phyloP scores from a whole-genome alignment of 202 grass and related monocot species.

The Schoenoplectus triqueter region DNA sequence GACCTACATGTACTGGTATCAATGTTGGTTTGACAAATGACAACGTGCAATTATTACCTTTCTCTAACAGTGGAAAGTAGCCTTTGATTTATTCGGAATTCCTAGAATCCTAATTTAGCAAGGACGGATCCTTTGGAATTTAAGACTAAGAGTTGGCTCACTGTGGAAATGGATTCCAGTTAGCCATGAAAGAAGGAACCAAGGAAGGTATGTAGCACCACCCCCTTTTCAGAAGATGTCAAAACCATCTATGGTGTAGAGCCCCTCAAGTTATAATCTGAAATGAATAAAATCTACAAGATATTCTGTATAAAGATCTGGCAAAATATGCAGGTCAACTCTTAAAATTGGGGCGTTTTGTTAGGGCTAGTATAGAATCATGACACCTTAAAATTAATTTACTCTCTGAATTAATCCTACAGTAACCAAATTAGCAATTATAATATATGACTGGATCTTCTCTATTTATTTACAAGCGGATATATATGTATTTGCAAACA shows the following conservation, averaged over 20 bases:
- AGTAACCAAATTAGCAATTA: background rate
- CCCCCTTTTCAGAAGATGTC: background rate
- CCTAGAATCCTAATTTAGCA: background rate
- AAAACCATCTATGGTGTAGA: constrained; percentile 22
- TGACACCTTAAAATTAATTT: background rate
- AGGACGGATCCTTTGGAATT: background rate
- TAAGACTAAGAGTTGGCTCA: background rate
- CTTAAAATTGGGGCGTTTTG: background rate
- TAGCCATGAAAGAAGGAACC: background rate
- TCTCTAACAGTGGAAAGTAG: background rate
- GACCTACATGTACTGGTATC: background rate
- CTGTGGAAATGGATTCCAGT: constrained; percentile 6
- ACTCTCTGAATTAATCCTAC: background rate
- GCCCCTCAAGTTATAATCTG: background rate
- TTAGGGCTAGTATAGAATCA: background rate
- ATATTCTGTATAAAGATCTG: constrained; percentile 6
- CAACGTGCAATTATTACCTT: background rate
- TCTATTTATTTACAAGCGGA: background rate
- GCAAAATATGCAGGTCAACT: constrained; percentile 17
- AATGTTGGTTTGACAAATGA: background rate
- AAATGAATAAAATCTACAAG: constrained; percentile 30
- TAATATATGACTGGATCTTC: background rate
- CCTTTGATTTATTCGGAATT: constrained; percentile 12
- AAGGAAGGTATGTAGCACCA: background rate
- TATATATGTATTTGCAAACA: background rate